Conservation (phyloP, 2,329 filamentous ascomycete genomes). For the Celoporthe dispersa region DNA sequence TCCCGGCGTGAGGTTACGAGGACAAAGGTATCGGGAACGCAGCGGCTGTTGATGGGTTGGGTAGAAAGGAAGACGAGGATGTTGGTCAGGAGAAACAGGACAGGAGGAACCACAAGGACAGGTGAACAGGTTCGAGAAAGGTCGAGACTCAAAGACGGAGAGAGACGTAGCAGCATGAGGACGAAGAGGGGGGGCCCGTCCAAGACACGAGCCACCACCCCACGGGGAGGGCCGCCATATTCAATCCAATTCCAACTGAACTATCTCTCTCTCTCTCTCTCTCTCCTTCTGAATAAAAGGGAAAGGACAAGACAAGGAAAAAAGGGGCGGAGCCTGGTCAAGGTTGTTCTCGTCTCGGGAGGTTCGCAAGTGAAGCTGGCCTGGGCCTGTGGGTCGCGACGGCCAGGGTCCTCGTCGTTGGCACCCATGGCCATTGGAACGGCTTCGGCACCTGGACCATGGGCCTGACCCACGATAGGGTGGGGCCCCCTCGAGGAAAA, state of each 20-base stretch:
- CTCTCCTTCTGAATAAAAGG: not conserved
- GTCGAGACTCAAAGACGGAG: not conserved
- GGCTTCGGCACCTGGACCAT: constrained; percentile 12
- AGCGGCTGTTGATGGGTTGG: not conserved
- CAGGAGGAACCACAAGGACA: too few relatives aligned
- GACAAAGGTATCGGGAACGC: not conserved
- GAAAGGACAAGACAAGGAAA: constrained; percentile 4
- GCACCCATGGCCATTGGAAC: constrained; percentile 24
- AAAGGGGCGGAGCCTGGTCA: constrained; percentile 11
- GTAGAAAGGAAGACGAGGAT: not conserved
- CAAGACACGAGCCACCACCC: constrained; percentile 6
- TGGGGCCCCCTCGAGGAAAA: constrained; percentile 10
- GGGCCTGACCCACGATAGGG: constrained; percentile 22
- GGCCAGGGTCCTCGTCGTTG: constrained; percentile 14
- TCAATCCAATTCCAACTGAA: constrained; percentile 2
- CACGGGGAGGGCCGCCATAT: constrained; percentile 18
- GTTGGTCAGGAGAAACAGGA: constrained; percentile 2
- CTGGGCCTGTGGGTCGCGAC: constrained; percentile 18
- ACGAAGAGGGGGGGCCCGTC: not conserved
- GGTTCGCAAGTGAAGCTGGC: constrained; percentile 21
- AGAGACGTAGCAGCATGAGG: not conserved
- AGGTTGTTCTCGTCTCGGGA: constrained; percentile 13
- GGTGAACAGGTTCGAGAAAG: constrained; percentile 2
- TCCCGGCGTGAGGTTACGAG: not conserved
- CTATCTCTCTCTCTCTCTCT: constrained; percentile 3